Evolutionary conservation across 2,329 filamentous ascomycete species (phyloP), one percentile per base, ranked within the genome.

Genomic region (Fulvia fulva): DNA sequence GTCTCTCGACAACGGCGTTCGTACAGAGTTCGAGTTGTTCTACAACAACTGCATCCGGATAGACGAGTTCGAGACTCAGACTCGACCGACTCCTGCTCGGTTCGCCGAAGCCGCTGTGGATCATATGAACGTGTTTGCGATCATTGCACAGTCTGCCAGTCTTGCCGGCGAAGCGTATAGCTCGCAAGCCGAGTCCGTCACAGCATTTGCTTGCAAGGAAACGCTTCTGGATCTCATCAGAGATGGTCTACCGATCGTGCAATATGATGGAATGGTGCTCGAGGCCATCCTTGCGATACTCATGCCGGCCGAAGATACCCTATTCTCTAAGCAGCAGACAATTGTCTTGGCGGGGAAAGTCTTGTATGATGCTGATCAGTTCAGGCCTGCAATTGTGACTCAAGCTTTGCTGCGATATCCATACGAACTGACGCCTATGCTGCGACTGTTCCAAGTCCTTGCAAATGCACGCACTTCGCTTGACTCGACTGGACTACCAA

Each of bases 391-490:
- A 19, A 74, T 88, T 61, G 84, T 96, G 30, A 78, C 83, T 51
- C 83, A 89, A 70, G 86, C 92, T 6, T 81, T 87, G 45, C 82
- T 84, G 60, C 86, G 93, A 56, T 97, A 91, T 70, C 93, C 93
- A 0, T 93, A 90, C 72, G 93, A 97, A 74, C 87, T 90, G 49
- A 74, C 86, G 2, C 91, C 92, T 0, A 90, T 96, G 67, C 75
- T 95, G 60, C 65, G 63, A 19, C 53, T 72, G 2, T 63, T 67
- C 56, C 67, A 65, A 11, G 61, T 59, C 9, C 57, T 71, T 9
- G 63, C 67, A 2, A 52, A 46, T 14, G 60, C 58, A 7, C 56
- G 58, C 7, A 56, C 54, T 25, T 43, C 37, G n/a, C 22, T 43
- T 19, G 51, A 34, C 19, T 19, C 52, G 28, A 32, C 23, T 9